phyloP scores from a whole-genome alignment of 192 early-diverging fungal species.

The Rhizophagus prolifer region DNA sequence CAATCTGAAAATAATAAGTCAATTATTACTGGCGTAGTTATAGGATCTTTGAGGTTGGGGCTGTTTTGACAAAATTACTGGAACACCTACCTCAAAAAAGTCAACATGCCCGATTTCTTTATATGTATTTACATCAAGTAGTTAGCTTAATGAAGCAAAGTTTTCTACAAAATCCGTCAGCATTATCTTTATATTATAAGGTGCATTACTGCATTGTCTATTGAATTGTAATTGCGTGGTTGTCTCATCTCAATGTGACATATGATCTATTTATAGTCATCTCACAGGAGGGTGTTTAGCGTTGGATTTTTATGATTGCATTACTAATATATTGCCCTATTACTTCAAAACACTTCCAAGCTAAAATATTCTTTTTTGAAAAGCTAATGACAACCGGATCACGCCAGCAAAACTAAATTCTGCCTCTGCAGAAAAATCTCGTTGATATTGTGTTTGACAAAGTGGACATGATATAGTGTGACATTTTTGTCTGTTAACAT shows the following conservation, averaged over 20 bases:
- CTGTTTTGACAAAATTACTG: conserved; percentile 23
- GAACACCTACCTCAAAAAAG: not conserved
- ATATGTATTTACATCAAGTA: no score
- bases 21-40: no score
- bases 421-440: not conserved
- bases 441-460: not conserved
- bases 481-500: conserved; percentile 4
- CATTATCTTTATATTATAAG: no score
- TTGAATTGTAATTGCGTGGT: no score
- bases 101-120: not conserved
- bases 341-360: not conserved
- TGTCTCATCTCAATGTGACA: conserved; percentile 9
- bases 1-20: no score
- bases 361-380: not conserved
- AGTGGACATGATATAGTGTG: not conserved
- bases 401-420: not conserved
- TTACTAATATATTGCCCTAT: conserved; percentile 1
- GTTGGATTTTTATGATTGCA: not conserved
- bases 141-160: no score
- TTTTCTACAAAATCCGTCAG: no score
- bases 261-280: not conserved
- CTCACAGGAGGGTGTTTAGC: conserved; percentile 17
- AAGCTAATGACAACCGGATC: conserved; percentile 18
- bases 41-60: conserved; percentile 16
- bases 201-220: no score